Evolutionary conservation across 2,329 filamentous ascomycete genomes (phyloP).

Genomic region (Penicillium sp.): DNA sequence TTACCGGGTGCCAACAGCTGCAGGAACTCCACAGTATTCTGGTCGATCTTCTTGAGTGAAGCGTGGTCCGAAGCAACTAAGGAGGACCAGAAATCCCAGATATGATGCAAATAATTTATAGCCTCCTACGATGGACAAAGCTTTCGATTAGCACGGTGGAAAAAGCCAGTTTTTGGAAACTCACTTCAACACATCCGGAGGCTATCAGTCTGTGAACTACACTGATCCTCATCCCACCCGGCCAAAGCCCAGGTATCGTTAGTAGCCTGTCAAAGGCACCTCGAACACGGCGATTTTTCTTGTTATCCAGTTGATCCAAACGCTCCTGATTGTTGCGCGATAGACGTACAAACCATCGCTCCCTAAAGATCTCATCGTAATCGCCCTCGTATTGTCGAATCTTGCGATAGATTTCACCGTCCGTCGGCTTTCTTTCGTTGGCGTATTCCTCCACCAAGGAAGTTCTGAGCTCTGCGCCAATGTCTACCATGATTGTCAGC

Average conservation of each 20-base stretch:
- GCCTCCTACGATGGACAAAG: conserved; percentile 16
- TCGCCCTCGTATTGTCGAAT: conserved; percentile 23
- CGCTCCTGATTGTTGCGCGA: conserved; percentile 17
- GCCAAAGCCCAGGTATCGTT: conserved; percentile 31
- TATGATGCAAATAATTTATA: conserved; percentile 15
- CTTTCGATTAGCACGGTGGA: background rate
- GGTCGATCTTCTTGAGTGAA: conserved; percentile 20
- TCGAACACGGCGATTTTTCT: conserved; percentile 13
- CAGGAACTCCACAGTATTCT: conserved; percentile 17
- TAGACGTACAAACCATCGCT: conserved; percentile 19
- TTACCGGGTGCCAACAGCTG: conserved; percentile 19
- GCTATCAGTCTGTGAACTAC: conserved; percentile 16
- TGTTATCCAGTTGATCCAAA: conserved; percentile 15
- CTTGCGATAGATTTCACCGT: no score
- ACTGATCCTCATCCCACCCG: conserved; percentile 26
- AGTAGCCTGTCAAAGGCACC: conserved; percentile 34
- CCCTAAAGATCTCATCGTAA: conserved; percentile 8
- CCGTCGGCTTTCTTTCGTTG: no score
- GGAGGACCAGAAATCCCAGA: conserved; percentile 21
- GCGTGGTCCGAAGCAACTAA: conserved; percentile 12
- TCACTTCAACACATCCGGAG: conserved; percentile 15
- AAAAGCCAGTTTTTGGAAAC: conserved; percentile 1
- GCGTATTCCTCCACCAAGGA: no score
- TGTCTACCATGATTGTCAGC: no score
- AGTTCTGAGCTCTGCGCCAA: no score